Evolutionary conservation across 306 rosid species (phyloP), one percentile per base, ranked within the genome.

Genomic region (Cucumis melo): DNA sequence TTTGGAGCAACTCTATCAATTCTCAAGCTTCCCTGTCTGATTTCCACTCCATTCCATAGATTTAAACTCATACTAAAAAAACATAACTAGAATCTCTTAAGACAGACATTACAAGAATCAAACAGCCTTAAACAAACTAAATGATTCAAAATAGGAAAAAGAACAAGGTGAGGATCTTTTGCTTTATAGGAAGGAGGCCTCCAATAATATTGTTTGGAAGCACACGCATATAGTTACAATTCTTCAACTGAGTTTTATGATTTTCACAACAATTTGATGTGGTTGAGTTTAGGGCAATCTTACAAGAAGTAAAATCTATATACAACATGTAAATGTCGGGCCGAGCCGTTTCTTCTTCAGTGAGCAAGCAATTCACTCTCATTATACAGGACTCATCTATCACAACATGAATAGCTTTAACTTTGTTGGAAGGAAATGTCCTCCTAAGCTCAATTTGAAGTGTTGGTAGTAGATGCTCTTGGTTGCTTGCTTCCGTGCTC

Each of bases 401-500:
- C 66, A 75, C 66, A 38, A 34, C 66, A 57, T 75, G 66, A 56
- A 55, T 12, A 54, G 36, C n/a, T 54, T 36, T 7, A 1, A 75
- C 53, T 55, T 56, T 56, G 65, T 54, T 75, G 66, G 55, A 56
- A 17, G 59, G 27, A 71, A 44, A 27, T 71, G 76, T 29, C 76
- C 78, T 56, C 51, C 66, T 2, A 39, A 38, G 38, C 78, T 76
- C 71, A 76, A 51, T 24, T 57, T 23, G 71, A 61, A 76, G 73
- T 23, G 57, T 44, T 48, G 42, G 71, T 39, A 44, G 73, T 46
- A 76, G 79, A 76, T 23, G 79, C 58, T 61, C 79, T 59, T 61
- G 38, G 79, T 46, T 76, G 79, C 58, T 61, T 76, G 56, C 72
- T 29, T 58, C 79, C 73, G 3, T 60, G 72, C 58, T 76, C 79